These are phyloP conservation scores for Quercus glauca DNA, from an alignment of 306 rosid genomes.

Conservation along the genomic window DNA sequence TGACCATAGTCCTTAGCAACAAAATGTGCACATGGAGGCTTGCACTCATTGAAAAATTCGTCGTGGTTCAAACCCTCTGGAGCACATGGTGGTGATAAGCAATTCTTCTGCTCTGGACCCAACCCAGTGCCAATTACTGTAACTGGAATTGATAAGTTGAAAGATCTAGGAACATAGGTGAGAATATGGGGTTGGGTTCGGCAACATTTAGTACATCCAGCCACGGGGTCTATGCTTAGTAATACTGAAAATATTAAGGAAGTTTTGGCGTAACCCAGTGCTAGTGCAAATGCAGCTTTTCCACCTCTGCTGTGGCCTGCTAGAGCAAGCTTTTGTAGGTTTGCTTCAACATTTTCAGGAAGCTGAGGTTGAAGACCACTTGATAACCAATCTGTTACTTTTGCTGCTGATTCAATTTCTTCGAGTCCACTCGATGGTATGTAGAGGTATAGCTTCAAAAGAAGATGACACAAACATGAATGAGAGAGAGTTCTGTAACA, in stretches of 20 bases:
- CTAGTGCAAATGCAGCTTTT: conserved; percentile 47
- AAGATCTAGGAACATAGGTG: conserved; percentile 27
- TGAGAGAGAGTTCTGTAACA: no score
- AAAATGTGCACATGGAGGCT: conserved; percentile 56
- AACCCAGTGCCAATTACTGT: conserved; percentile 57
- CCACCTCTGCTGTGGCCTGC: conserved; percentile 63
- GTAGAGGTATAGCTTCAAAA: no score
- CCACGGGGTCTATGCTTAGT: conserved; percentile 57
- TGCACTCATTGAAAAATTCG: conserved; percentile 49
- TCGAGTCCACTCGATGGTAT: conserved; percentile 9
- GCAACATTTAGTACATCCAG: conserved; percentile 14
- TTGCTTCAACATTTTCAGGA: conserved; percentile 27
- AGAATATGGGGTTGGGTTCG: conserved; percentile 38
- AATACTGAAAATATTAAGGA: conserved; percentile 33
- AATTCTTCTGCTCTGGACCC: conserved; percentile 25
- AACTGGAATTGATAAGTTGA: conserved; percentile 31
- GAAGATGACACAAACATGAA: no score
- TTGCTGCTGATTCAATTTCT: conserved; percentile 38
- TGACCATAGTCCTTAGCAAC: conserved; percentile 57
- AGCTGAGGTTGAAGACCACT: conserved; percentile 34
- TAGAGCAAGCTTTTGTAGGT: conserved; percentile 26
- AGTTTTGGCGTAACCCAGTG: conserved; percentile 36
- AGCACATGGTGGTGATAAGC: conserved; percentile 35
- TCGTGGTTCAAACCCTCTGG: conserved; percentile 49
- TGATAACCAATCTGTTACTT: conserved; percentile 46